A percentile compares a stretch with the other conserved stretches of the same genome.
These are phyloP conservation scores for Juglanconis sp. DNA, from an alignment of 2,329 filamentous ascomycete species.

Conservation along the genomic window DNA sequence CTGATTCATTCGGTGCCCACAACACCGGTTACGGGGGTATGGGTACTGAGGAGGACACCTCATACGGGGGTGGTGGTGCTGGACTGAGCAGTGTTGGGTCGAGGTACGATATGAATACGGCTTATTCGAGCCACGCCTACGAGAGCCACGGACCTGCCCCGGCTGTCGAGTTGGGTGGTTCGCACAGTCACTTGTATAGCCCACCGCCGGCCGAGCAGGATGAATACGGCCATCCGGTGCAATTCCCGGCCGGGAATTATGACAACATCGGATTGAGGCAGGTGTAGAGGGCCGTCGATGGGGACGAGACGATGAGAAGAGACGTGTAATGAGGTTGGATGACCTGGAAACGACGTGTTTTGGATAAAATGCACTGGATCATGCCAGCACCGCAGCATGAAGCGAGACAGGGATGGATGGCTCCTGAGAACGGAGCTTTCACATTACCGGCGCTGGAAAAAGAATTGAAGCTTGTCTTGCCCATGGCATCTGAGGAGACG, in stretches of 20 bases:
- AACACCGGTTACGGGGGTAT: slow-evolving; percentile 21
- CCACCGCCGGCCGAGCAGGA: slow-evolving; percentile 37
- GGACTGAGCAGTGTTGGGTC: not conserved
- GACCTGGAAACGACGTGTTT: not conserved
- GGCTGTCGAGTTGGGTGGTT: not conserved
- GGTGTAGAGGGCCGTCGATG: slow-evolving; percentile 29
- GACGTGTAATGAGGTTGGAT: slow-evolving; percentile 7
- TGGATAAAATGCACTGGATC: not conserved
- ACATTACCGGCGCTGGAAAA: slow-evolving; percentile 13
- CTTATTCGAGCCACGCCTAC: slow-evolving; percentile 8
- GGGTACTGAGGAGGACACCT: not conserved
- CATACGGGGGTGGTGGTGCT: not conserved
- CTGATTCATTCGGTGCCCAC: slow-evolving; percentile 16
- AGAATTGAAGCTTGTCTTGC: not conserved
- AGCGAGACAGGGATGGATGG: slow-evolving; percentile 1
- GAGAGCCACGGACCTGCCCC: slow-evolving; percentile 1
- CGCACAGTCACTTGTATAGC: slow-evolving; percentile 31
- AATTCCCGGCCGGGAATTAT: slow-evolving; percentile 58
- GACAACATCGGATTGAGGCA: slow-evolving; percentile 34
- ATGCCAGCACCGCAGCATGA: not conserved
- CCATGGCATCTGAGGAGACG: not conserved
- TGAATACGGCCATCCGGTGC: slow-evolving; percentile 43
- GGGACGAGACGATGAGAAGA: not conserved
- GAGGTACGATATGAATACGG: slow-evolving; percentile 6
- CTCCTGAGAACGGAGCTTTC: not conserved